Evolutionary conservation across 768 basidiomycete species (phyloP).

Genomic region (Tulasnella sp.): DNA sequence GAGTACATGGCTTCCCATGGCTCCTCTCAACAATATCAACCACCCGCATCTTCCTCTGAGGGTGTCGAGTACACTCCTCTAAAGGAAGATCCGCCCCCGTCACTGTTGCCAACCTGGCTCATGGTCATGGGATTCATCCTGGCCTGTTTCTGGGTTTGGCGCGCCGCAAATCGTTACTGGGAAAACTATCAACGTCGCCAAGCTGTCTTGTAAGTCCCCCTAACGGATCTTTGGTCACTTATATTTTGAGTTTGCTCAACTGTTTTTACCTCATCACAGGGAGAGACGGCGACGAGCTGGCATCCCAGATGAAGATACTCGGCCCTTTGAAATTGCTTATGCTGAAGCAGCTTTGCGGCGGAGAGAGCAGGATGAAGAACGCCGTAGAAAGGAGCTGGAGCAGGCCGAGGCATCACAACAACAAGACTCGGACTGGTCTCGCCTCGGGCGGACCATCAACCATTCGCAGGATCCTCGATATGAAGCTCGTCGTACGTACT

Average conservation of each 20-base stretch:
- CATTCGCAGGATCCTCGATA: slow-evolving; percentile 22
- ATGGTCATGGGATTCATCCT: slow-evolving; percentile 21
- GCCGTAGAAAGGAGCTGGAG: slow-evolving; percentile 25
- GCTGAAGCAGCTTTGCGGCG: slow-evolving; percentile 59
- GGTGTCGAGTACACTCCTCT: slow-evolving; percentile 7
- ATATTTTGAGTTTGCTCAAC: neutral
- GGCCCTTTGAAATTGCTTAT: slow-evolving; percentile 86
- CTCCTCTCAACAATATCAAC: neutral
- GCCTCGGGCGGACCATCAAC: slow-evolving; percentile 40
- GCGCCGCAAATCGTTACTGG: slow-evolving; percentile 25
- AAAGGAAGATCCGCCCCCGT: slow-evolving; percentile 1
- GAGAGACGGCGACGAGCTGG: slow-evolving; percentile 61
- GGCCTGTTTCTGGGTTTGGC: slow-evolving; percentile 20
- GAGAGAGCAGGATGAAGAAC: slow-evolving; percentile 33
- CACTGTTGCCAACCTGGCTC: slow-evolving; percentile 14
- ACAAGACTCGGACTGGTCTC: slow-evolving; percentile 32
- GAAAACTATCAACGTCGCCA: slow-evolving; percentile 3
- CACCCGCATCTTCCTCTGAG: neutral
- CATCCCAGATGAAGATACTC: slow-evolving; percentile 75
- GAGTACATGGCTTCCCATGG: neutral
- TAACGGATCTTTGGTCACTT: neutral
- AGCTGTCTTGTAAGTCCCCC: neutral
- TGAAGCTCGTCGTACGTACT: neutral
- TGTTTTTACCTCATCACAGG: slow-evolving; percentile 12
- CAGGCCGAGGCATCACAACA: slow-evolving; percentile 31